Conservation (phyloP, 306 rosid species). For the Quercus gilva region DNA sequence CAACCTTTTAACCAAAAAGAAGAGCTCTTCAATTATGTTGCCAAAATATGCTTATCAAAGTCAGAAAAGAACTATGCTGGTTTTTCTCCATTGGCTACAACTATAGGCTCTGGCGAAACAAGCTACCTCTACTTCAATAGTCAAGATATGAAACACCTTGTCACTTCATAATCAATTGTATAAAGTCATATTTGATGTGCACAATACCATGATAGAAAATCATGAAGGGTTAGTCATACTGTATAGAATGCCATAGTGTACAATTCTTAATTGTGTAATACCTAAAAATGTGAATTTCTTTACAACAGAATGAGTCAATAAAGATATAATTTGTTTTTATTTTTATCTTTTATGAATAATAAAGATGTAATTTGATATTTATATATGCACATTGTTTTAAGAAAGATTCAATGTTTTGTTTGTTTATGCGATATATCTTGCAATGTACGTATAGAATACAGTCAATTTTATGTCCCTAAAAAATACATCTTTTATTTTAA, state of each 20-base stretch:
- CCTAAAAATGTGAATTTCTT: too few species aligned
- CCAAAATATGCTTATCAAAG: slow-evolving; percentile 53
- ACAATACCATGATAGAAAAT: too few species aligned
- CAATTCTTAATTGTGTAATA: too few species aligned
- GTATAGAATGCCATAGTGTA: too few species aligned
- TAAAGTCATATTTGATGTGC: not conserved
- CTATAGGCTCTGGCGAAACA: slow-evolving; percentile 42
- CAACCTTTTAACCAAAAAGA: slow-evolving; percentile 50
- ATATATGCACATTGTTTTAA: too few species aligned
- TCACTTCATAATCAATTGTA: not conserved
- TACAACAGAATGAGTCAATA: too few species aligned
- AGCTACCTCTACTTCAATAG: slow-evolving; percentile 46
- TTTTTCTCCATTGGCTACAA: slow-evolving; percentile 30
- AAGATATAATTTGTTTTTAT: too few species aligned
- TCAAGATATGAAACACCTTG: slow-evolving; percentile 14
- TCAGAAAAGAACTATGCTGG: slow-evolving; percentile 45
- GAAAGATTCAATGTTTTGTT: not conserved
- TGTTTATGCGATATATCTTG: not conserved
- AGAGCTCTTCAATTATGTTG: slow-evolving; percentile 42
- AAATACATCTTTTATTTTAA: too few species aligned
- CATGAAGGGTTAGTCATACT: too few species aligned
- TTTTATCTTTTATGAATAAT: too few species aligned
- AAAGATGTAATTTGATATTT: too few species aligned
- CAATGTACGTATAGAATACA: not conserved
- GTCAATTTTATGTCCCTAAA: too few species aligned